Base-by-base conservation (phyloP, 2,329 filamentous ascomycete species). In the Tolypocladium amazonense region DNA sequence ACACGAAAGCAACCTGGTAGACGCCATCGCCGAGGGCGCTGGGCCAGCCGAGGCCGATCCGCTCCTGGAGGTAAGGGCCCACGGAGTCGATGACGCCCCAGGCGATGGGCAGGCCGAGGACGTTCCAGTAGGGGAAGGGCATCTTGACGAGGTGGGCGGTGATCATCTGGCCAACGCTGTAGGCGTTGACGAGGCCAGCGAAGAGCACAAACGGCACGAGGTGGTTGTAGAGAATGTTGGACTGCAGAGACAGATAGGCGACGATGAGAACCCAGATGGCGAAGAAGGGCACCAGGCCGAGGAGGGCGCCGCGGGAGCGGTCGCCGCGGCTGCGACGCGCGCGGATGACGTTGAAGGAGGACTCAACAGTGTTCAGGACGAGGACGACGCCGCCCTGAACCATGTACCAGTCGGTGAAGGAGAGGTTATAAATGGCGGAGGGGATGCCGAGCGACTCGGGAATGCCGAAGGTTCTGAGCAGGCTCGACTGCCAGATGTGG, bases 161-260 rank as follows among this genome's bases (percentile, higher is more conserved):
- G 75, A 97, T 97, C 79, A 97, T 97, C 72, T 92, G 89, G 8
- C 93, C 93, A 60, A 97, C 93, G 57, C 89, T 90, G 78, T 97
- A 97, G 62, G 94, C 92, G 71, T 97, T 97, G 70, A 96, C 82
- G 60, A 97, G 78, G 59, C 92, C 92, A 50, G 89, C 88, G 71
- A 94, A 97, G 71, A 97, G 81, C 64, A 88, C 81, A 73, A 99
- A 97, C 1, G 94, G 92, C 23, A 99, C 84, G 11, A 97, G 80
- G 71, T 97, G 91, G 70, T 87, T 79, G 72, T 88, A 79, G 63
- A 96, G 82, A 68, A 97, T 95, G 63, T 83, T 77, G 5, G 92
- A 93, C 72, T 97, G 90, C 65, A 97, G 84, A 69, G 84, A 86
- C 60, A 97, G 81, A 75, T 97, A 99, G 37, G 82, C 77, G 4